Percentiles rank a stretch among this genome's conserved stretches.
These are phyloP conservation scores for Claviceps sp. DNA, from an alignment of 2,329 filamentous ascomycete species.

Conservation along the genomic window DNA sequence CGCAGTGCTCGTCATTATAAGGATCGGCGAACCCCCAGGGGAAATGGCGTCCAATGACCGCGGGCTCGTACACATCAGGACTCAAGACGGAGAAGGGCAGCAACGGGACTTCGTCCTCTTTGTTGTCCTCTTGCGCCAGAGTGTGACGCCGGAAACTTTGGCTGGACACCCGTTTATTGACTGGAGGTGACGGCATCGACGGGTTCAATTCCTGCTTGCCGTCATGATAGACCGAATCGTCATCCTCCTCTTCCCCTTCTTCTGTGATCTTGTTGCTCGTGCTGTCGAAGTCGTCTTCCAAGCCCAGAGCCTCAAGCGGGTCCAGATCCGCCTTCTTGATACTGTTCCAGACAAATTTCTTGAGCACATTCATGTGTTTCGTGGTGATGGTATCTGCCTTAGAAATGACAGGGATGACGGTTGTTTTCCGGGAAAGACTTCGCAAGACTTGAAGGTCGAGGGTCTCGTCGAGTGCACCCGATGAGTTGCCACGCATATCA, in stretches of 20 bases:
- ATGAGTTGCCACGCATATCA: constrained; percentile 24
- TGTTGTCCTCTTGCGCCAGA: constrained; percentile 28
- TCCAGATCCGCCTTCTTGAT: constrained; percentile 78
- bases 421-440: constrained; percentile 82
- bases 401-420: constrained; percentile 86
- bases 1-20: constrained; percentile 81
- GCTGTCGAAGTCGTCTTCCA: constrained; percentile 62
- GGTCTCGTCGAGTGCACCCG: constrained; percentile 70
- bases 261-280: constrained; percentile 40
- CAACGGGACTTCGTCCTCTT: constrained; percentile 48
- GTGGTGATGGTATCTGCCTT: constrained; percentile 97
- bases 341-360: constrained; percentile 80
- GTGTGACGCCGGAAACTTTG: constrained; percentile 33
- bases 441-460: constrained; percentile 84
- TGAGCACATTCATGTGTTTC: constrained; percentile 83
- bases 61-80: constrained; percentile 78
- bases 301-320: constrained; percentile 70
- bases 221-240: constrained; percentile 14
- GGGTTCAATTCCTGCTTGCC: constrained; percentile 12
- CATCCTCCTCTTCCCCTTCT: constrained; percentile 36
- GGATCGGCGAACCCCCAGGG: constrained; percentile 96
- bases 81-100: constrained; percentile 88
- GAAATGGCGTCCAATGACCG: constrained; percentile 71
- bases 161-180: constrained; percentile 32
- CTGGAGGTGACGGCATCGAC: constrained; percentile 22